Evolutionary conservation across 1,284 basidiomycete species (phyloP).

Genomic region (Ganoderma sinense): DNA sequence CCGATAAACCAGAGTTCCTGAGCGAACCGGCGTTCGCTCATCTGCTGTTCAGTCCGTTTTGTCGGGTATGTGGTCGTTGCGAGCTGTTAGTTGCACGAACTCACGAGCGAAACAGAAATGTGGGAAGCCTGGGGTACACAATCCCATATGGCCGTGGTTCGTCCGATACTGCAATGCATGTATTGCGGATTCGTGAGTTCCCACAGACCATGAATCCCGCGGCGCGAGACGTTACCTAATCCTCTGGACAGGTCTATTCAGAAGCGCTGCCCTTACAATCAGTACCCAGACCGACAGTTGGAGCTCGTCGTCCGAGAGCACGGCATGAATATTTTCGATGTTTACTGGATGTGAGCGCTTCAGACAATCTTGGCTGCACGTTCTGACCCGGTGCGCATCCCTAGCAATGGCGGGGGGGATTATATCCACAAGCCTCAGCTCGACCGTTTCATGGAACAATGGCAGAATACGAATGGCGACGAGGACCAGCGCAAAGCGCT

Average conservation of each 20-base stretch:
- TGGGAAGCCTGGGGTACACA: neutral
- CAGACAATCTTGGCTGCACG: neutral
- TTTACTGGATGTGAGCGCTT: neutral
- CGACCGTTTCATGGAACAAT: neutral
- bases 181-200: neutral
- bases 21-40: slow-evolving; percentile 2
- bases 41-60: neutral
- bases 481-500: neutral
- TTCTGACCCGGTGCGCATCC: neutral
- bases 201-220: neutral
- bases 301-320: too few relatives aligned
- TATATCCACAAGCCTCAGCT: neutral
- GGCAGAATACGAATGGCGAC: neutral
- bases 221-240: neutral
- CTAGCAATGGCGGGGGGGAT: neutral
- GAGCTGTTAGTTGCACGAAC: too few relatives aligned
- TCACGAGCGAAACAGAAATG: neutral
- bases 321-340: neutral
- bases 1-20: neutral
- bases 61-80: neutral
- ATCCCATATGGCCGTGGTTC: slow-evolving; percentile 10
- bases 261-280: neutral
- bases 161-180: slow-evolving; percentile 12
- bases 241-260: neutral
- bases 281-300: too few relatives aligned